A percentile compares a stretch with the other conserved stretches of the same genome.
These are phyloP conservation scores for Macrotyloma uniflorum DNA, from an alignment of 306 rosid species.

Conservation along the genomic window DNA sequence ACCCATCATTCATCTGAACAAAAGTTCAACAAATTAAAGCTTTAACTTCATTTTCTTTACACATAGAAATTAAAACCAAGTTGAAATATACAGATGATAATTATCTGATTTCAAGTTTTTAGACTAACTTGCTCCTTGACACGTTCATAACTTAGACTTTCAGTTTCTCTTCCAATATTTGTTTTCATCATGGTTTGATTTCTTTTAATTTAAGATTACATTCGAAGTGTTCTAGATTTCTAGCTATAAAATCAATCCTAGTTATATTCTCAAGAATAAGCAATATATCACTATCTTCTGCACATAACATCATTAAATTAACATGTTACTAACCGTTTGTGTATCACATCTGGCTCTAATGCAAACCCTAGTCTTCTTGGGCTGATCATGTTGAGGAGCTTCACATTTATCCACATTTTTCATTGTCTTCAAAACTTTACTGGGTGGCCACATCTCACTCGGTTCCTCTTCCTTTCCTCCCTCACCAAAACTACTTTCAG, in stretches of 20 bases:
- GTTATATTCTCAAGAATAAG: not conserved
- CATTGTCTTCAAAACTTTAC: conserved; percentile 46
- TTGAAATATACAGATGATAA: not conserved
- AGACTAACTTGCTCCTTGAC: not conserved
- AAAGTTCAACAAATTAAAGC: not conserved
- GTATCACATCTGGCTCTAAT: conserved; percentile 75
- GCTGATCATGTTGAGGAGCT: conserved; percentile 42
- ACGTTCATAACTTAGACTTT: not conserved
- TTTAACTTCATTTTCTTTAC: not conserved
- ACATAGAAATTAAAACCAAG: not conserved
- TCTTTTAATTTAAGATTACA: not conserved
- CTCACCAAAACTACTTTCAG: conserved; percentile 31
- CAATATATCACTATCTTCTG: not conserved
- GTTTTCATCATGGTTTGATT: not conserved
- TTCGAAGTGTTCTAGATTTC: not conserved
- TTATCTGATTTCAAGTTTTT: not conserved
- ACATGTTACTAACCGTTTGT: conserved; percentile 57
- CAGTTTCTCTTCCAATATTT: not conserved
- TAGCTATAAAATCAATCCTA: not conserved
- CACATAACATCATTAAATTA: not conserved
- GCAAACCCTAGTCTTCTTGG: conserved; percentile 74
- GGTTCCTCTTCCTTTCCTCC: conserved; percentile 44
- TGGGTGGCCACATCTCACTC: conserved; percentile 52
- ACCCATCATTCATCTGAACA: conserved; percentile 74
- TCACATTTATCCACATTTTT: conserved; percentile 45